These are phyloP conservation scores for Athelia psychrophila DNA, from an alignment of 1,284 basidiomycete genomes.

Conservation along the genomic window DNA sequence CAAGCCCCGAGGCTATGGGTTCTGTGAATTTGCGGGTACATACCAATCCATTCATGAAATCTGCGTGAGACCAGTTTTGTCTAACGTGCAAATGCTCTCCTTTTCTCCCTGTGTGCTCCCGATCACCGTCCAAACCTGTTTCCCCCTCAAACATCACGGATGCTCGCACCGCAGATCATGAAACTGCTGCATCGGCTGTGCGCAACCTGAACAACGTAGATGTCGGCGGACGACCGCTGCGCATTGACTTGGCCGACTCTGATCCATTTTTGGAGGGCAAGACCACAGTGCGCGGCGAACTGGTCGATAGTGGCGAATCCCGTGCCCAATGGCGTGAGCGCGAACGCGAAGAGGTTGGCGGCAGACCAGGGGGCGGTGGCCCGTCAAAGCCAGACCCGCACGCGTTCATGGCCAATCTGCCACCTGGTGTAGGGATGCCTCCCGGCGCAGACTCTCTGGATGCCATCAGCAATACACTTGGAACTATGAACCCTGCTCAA, in stretches of 20 bases:
- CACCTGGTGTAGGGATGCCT: slow-evolving; percentile 76
- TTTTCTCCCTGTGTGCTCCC: slow-evolving; percentile 15
- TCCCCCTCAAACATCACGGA: background rate
- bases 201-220: slow-evolving; percentile 83
- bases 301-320: slow-evolving; percentile 43
- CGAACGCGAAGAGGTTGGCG: slow-evolving; percentile 30
- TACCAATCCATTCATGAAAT: slow-evolving; percentile 32
- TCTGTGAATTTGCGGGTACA: slow-evolving; percentile 94
- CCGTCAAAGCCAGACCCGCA: slow-evolving; percentile 34
- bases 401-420: slow-evolving; percentile 64
- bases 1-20: slow-evolving; percentile 96
- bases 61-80: slow-evolving; percentile 25
- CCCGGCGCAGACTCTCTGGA: slow-evolving; percentile 81
- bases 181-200: slow-evolving; percentile 81
- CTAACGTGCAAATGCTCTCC: slow-evolving; percentile 34
- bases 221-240: slow-evolving; percentile 80
- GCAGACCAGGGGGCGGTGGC: slow-evolving; percentile 22
- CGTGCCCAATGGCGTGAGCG: slow-evolving; percentile 52
- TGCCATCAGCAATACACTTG: slow-evolving; percentile 85
- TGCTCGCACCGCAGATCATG: slow-evolving; percentile 70
- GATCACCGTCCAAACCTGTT: slow-evolving; percentile 7
- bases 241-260: slow-evolving; percentile 75
- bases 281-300: slow-evolving; percentile 53
- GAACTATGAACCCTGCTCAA: slow-evolving; percentile 80
- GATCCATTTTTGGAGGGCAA: slow-evolving; percentile 61